Conservation (phyloP, 768 basidiomycete species). For the Cubamyces lactineus region DNA sequence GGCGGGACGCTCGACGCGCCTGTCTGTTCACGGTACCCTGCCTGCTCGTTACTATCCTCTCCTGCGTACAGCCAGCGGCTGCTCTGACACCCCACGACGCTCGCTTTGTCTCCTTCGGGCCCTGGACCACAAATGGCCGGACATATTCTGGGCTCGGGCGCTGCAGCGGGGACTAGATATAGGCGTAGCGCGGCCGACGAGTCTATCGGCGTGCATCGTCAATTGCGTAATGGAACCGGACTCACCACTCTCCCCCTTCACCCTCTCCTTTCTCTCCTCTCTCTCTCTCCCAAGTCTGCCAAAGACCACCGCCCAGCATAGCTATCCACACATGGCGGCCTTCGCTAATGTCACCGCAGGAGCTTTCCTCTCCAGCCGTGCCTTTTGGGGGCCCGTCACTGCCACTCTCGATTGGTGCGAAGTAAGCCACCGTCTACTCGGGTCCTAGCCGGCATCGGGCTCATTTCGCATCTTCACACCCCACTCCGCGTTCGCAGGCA, state of each 20-base stretch:
- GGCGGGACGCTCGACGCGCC: neutral
- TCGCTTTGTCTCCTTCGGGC: neutral
- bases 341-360: constrained; percentile 17
- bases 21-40: neutral
- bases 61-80: constrained; percentile 6
- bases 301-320: constrained; percentile 1
- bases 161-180: constrained; percentile 10
- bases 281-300: constrained; percentile 10
- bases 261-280: constrained; percentile 18
- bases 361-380: constrained; percentile 12
- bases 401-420: constrained; percentile 80
- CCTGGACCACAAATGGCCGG: neutral
- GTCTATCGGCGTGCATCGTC: constrained; percentile 8
- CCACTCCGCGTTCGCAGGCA: constrained; percentile 41
- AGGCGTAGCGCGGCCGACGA: constrained; percentile 8
- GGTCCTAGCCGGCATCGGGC: constrained; percentile 7
- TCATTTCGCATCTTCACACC: neutral
- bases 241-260: neutral
- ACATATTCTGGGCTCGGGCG: neutral
- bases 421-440: constrained; percentile 38
- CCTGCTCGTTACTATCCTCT: constrained; percentile 6
- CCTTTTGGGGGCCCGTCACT: constrained; percentile 64
- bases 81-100: constrained; percentile 1
- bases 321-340: constrained; percentile 9
- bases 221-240: constrained; percentile 20